Evolutionary conservation across 192 early-diverging fungal genomes (phyloP).

Genomic region (Backusella liffmaniae): DNA sequence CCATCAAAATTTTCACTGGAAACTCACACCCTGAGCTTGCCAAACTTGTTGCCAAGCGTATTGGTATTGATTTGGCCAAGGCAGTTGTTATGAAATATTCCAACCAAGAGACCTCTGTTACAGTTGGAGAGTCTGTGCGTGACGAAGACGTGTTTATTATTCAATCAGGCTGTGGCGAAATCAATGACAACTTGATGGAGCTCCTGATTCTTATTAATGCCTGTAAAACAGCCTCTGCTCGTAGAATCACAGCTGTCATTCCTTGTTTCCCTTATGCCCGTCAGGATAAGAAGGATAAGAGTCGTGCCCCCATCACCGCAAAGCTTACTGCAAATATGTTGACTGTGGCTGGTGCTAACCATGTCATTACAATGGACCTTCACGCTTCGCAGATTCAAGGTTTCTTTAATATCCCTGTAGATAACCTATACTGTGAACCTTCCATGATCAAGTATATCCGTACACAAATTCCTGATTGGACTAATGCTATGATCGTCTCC

Average conservation of each 20-base stretch:
- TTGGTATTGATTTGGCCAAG: slow-evolving; percentile 91
- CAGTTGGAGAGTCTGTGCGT: slow-evolving; percentile 88
- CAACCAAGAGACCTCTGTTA: slow-evolving; percentile 85
- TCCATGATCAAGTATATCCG: slow-evolving; percentile 85
- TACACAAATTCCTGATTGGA: slow-evolving; percentile 67
- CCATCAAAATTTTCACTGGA: slow-evolving; percentile 95
- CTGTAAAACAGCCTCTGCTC: slow-evolving; percentile 87
- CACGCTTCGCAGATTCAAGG: slow-evolving; percentile 95
- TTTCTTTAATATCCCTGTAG: slow-evolving; percentile 93
- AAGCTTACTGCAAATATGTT: slow-evolving; percentile 97
- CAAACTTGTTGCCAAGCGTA: slow-evolving; percentile 87
- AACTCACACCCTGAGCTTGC: slow-evolving; percentile 96
- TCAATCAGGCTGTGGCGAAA: slow-evolving; percentile 85
- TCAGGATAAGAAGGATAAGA: slow-evolving; percentile 99
- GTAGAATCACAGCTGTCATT: slow-evolving; percentile 92
- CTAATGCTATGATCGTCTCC: slow-evolving; percentile 81
- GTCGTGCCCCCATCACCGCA: slow-evolving; percentile 91
- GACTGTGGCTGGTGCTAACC: slow-evolving; percentile 91
- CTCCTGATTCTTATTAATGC: slow-evolving; percentile 97
- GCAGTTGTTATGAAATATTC: slow-evolving; percentile 95
- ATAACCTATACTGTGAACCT: slow-evolving; percentile 94
- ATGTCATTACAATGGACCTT: slow-evolving; percentile 98
- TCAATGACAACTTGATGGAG: slow-evolving; percentile 96
- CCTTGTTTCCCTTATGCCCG: slow-evolving; percentile 98
- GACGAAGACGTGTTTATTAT: slow-evolving; percentile 96